Conservation (phyloP, 1,284 basidiomycete species). For the Ceratobasidium sp. region DNA sequence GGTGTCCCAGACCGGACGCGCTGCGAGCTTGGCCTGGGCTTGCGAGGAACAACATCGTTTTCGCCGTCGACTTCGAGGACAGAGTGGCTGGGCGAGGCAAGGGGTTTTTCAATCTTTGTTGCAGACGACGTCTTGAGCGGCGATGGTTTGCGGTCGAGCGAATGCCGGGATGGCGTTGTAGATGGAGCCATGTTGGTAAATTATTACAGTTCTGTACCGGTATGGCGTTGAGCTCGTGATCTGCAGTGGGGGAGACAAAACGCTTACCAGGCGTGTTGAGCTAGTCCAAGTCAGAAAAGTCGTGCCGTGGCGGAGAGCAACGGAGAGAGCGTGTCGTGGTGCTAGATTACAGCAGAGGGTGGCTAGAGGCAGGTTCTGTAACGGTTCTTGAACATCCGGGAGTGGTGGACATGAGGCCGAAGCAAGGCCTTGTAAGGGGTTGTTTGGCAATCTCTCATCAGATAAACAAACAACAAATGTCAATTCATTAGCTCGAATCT, state of each 20-base stretch:
- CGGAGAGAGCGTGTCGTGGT: conserved; percentile 1
- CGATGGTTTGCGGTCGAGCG: conserved; percentile 20
- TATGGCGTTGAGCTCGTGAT: background rate
- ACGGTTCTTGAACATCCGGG: conserved; percentile 20
- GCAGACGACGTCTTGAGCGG: conserved; percentile 22
- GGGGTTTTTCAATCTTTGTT: conserved; percentile 1
- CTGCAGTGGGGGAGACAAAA: background rate
- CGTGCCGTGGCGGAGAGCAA: background rate
- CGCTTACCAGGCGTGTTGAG: conserved; percentile 11
- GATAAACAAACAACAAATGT: conserved; percentile 9
- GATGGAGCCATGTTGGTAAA: conserved; percentile 19
- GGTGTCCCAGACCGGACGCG: background rate
- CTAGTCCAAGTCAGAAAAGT: conserved; percentile 2
- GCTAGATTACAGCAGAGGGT: background rate
- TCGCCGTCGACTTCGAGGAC: conserved; percentile 18
- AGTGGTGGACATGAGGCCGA: conserved; percentile 2
- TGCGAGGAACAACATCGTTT: conserved; percentile 4
- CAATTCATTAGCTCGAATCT: too few relatives aligned
- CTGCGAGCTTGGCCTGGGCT: background rate
- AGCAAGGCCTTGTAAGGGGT: background rate
- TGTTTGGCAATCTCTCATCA: conserved; percentile 3
- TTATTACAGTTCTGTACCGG: background rate
- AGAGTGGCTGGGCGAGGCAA: background rate
- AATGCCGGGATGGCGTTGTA: conserved; percentile 1
- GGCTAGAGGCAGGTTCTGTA: background rate